Percentiles rank a stretch among this genome's conserved stretches.
These are phyloP conservation scores for Yarrowia osloensis DNA, from an alignment of 805 yeast genomes.

Conservation along the genomic window DNA sequence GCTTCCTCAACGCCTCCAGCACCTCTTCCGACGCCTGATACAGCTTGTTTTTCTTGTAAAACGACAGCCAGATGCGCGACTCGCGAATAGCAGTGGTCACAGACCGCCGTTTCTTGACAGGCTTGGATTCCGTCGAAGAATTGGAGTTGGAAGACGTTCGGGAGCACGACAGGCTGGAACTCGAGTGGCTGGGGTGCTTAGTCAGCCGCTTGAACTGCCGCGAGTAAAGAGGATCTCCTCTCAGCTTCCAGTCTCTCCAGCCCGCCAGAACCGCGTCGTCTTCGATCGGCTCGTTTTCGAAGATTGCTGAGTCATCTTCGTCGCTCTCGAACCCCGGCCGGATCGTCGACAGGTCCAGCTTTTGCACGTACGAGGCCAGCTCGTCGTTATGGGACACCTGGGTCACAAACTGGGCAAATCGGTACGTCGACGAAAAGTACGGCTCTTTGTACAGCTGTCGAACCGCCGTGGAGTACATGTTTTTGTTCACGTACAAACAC, in stretches of 20 bases:
- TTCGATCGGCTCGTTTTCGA: constrained; percentile 28
- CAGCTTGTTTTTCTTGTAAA: constrained; percentile 6
- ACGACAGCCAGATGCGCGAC: not conserved
- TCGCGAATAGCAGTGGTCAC: constrained; percentile 3
- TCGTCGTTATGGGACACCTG: constrained; percentile 57
- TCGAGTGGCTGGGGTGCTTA: not conserved
- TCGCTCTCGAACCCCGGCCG: not conserved
- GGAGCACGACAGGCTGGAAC: not conserved
- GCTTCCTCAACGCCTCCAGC: not conserved
- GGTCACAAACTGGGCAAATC: constrained; percentile 79
- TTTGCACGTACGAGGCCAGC: constrained; percentile 58
- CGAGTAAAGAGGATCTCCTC: constrained; percentile 68
- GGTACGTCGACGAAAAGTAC: constrained; percentile 64
- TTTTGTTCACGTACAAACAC: constrained; percentile 54
- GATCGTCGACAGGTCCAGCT: constrained; percentile 59
- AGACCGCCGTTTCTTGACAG: not conserved
- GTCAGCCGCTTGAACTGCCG: constrained; percentile 30
- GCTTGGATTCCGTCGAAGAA: not conserved
- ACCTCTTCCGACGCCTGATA: constrained; percentile 1
- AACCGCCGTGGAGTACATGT: constrained; percentile 55
- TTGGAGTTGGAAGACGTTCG: not conserved
- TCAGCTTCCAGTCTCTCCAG: constrained; percentile 90
- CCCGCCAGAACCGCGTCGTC: constrained; percentile 58
- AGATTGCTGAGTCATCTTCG: constrained; percentile 32
- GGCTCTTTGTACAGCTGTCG: constrained; percentile 58